A percentile compares a stretch with the other conserved stretches of the same genome.
Conservation (phyloP, 495 filamentous ascomycete species). For the Penicillium riverlandense region DNA sequence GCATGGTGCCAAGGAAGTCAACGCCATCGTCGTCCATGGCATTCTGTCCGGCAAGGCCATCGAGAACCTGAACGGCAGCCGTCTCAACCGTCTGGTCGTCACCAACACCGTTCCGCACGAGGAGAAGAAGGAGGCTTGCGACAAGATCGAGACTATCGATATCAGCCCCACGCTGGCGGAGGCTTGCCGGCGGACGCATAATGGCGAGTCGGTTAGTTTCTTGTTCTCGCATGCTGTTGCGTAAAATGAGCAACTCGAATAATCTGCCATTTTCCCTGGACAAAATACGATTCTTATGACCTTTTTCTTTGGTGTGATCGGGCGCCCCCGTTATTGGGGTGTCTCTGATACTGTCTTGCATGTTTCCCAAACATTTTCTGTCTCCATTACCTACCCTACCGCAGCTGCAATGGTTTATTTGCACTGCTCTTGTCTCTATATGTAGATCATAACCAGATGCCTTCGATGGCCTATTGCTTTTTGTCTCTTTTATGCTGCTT, state of each 20-base stretch:
- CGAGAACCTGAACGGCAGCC: constrained; percentile 77
- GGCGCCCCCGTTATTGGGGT: not conserved
- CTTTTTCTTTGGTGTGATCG: not conserved
- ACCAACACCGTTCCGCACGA: constrained; percentile 97
- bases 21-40: constrained; percentile 94
- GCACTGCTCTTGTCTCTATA: not conserved
- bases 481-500: not conserved
- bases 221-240: constrained; percentile 79
- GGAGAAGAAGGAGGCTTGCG: constrained; percentile 63
- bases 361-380: not conserved
- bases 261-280: too few relatives aligned
- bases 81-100: constrained; percentile 71
- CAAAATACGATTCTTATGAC: constrained; percentile 27
- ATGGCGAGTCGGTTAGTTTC: constrained; percentile 89
- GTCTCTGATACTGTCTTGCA: not conserved
- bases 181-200: constrained; percentile 77
- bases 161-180: constrained; percentile 79
- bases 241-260: constrained; percentile 10
- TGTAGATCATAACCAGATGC: constrained; percentile 5
- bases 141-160: constrained; percentile 83
- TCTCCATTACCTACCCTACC: too few relatives aligned
- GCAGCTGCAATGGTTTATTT: too few relatives aligned
- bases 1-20: constrained; percentile 78
- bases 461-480: not conserved
- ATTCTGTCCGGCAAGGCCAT: constrained; percentile 91